Percentiles rank a stretch among this genome's conserved stretches.
Conservation (phyloP, 495 filamentous ascomycete species). For the Podospora didyma region DNA sequence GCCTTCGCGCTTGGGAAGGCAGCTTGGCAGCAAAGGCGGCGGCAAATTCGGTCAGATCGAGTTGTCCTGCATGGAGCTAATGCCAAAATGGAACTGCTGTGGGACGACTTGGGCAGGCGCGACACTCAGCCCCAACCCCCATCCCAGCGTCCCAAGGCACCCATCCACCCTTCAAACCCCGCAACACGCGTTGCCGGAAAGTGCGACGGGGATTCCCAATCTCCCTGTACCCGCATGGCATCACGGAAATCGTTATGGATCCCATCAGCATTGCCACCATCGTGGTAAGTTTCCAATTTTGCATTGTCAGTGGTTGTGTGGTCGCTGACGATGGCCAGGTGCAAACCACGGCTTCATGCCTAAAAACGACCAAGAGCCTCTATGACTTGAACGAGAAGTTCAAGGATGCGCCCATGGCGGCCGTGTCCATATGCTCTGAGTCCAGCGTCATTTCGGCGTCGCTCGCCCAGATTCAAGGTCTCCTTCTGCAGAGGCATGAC, state of each 20-base stretch:
- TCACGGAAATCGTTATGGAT: not conserved
- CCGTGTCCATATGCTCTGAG: slow-evolving; percentile 6
- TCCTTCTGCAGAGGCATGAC: slow-evolving; percentile 1
- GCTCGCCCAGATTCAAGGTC: slow-evolving; percentile 4
- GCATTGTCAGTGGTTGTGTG: not conserved
- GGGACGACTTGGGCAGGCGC: too few species aligned
- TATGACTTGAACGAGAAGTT: slow-evolving; percentile 5
- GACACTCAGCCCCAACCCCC: too few species aligned
- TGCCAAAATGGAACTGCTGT: too few species aligned
- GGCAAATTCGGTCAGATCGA: too few species aligned
- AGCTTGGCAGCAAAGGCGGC: too few species aligned
- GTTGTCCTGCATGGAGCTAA: too few species aligned
- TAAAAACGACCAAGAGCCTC: not conserved
- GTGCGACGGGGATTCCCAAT: not conserved
- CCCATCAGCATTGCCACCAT: not conserved
- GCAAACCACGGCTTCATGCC: not conserved
- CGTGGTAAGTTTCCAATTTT: not conserved
- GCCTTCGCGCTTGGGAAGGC: too few species aligned
- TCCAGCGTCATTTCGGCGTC: slow-evolving; percentile 5
- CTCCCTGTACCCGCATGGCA: not conserved
- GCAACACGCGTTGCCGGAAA: too few species aligned
- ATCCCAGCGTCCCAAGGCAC: too few species aligned
- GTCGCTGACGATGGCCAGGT: not conserved
- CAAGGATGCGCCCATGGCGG: slow-evolving; percentile 3
- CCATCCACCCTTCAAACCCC: too few species aligned